phyloP scores from a whole-genome alignment of 495 filamentous ascomycete genomes.

The Penicillium salamii region DNA sequence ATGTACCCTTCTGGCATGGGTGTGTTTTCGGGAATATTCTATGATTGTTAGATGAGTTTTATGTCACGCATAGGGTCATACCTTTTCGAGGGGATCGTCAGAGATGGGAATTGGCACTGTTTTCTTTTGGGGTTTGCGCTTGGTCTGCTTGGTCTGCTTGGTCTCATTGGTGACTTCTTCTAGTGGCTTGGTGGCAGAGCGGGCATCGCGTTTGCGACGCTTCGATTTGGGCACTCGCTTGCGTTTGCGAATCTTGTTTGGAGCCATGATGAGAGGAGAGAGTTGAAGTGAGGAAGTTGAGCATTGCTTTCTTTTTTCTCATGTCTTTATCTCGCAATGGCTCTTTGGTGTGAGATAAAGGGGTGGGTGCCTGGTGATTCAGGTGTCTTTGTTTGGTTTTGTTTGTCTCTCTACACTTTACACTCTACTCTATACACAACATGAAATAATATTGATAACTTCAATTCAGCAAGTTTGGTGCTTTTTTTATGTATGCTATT shows the following conservation, averaged over 20 bases:
- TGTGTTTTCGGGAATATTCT: constrained; percentile 31
- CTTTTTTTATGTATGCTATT: too few species aligned
- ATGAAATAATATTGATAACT: too few species aligned
- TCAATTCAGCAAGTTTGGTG: too few species aligned
- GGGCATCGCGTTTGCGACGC: neutral
- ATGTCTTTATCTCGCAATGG: too few species aligned
- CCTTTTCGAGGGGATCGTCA: constrained; percentile 21
- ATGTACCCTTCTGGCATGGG: constrained; percentile 36
- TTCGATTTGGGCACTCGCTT: constrained; percentile 1
- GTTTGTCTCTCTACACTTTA: too few species aligned
- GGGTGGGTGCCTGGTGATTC: neutral
- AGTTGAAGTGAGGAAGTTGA: neutral
- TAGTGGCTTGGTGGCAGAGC: neutral
- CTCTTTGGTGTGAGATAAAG: too few species aligned
- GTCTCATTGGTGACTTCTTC: constrained; percentile 2
- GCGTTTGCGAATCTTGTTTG: constrained; percentile 2
- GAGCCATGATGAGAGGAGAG: constrained; percentile 5
- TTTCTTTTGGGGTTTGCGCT: neutral
- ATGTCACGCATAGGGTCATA: too few species aligned
- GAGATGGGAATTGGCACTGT: constrained; percentile 11
- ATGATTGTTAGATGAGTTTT: neutral
- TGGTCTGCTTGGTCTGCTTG: neutral
- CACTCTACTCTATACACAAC: too few species aligned
- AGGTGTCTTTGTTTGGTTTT: neutral
- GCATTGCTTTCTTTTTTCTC: too few species aligned